A percentile compares a stretch with the other conserved stretches of the same genome.
phyloP scores from a whole-genome alignment of 106 monocot species.

The Acanthochlamys bracteata region DNA sequence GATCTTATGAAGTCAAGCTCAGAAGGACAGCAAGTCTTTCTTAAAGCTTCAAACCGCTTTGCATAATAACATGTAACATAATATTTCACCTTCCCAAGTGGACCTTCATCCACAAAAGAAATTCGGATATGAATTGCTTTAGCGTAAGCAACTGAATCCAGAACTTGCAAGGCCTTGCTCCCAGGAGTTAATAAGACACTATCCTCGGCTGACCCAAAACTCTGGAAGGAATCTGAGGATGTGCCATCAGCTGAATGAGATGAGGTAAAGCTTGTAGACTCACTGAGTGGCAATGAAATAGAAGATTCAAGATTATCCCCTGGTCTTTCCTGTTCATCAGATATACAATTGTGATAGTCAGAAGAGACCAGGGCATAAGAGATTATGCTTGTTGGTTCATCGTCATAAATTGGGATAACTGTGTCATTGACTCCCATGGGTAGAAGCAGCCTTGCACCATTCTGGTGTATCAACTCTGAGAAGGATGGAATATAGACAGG shows the following conservation, averaged over 20 bases:
- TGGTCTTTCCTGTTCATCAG: conserved; percentile 41
- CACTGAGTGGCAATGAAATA: conserved; percentile 19
- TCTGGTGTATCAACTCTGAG: conserved; percentile 30
- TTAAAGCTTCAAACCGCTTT: conserved; percentile 60
- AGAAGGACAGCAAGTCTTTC: conserved; percentile 72
- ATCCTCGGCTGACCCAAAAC: conserved; percentile 44
- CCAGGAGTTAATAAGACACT: conserved; percentile 36
- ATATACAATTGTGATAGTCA: conserved; percentile 59
- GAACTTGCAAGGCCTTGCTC: conserved; percentile 21
- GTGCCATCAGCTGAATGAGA: conserved; percentile 47
- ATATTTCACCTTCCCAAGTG: conserved; percentile 63
- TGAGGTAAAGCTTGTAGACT: conserved; percentile 22
- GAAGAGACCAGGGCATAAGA: conserved; percentile 59
- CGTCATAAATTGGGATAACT: conserved; percentile 73
- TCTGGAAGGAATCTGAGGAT: conserved; percentile 31
- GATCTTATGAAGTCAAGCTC: conserved; percentile 86
- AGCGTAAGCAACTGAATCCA: conserved; percentile 29
- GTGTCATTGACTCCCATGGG: conserved; percentile 62
- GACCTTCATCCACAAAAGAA: conserved; percentile 68
- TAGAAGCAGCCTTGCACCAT: conserved; percentile 47
- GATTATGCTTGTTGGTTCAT: conserved; percentile 91
- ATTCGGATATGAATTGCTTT: conserved; percentile 61
- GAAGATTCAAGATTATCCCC: conserved; percentile 32
- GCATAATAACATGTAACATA: conserved; percentile 85
- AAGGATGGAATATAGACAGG: conserved; percentile 50